Conservation (phyloP, 805 yeast species). For the Saturnispora diversa region DNA sequence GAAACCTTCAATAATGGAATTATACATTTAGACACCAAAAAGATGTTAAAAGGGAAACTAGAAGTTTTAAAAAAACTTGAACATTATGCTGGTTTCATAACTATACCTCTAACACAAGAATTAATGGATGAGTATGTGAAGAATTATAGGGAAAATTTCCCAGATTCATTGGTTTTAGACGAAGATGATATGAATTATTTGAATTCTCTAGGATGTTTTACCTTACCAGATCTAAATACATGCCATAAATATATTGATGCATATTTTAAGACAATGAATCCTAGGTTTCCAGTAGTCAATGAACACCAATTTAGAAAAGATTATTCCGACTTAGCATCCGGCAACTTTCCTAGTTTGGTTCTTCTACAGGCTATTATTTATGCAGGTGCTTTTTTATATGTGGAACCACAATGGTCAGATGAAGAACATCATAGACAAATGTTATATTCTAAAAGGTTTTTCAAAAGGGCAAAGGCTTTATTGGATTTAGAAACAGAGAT, state of each 20-base stretch:
- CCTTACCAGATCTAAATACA: constrained; percentile 52
- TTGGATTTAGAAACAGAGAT: constrained; percentile 63
- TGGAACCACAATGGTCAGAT: constrained; percentile 41
- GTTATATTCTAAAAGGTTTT: constrained; percentile 38
- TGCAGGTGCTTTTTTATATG: constrained; percentile 57
- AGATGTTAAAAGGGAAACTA: constrained; percentile 16
- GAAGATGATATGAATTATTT: constrained; percentile 19
- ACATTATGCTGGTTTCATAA: constrained; percentile 30
- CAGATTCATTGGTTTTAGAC: constrained; percentile 14
- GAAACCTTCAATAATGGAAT: not conserved
- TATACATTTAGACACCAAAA: constrained; percentile 18
- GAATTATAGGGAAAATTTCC: constrained; percentile 4
- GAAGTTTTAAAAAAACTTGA: constrained; percentile 19
- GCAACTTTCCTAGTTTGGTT: constrained; percentile 51
- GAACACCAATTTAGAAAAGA: constrained; percentile 51
- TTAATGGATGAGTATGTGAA: constrained; percentile 24
- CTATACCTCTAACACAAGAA: constrained; percentile 25
- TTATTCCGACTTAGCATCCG: constrained; percentile 40
- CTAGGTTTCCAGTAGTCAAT: constrained; percentile 61
- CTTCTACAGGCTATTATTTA: constrained; percentile 60
- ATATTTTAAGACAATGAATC: constrained; percentile 60
- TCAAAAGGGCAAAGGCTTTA: constrained; percentile 65
- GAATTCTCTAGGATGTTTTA: constrained; percentile 48
- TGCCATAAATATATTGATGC: constrained; percentile 52
- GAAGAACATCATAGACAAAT: constrained; percentile 39